A percentile compares a stretch with the other conserved stretches of the same genome.
phyloP scores from a whole-genome alignment of 306 rosid genomes.

The Trifolium fragiferum region DNA sequence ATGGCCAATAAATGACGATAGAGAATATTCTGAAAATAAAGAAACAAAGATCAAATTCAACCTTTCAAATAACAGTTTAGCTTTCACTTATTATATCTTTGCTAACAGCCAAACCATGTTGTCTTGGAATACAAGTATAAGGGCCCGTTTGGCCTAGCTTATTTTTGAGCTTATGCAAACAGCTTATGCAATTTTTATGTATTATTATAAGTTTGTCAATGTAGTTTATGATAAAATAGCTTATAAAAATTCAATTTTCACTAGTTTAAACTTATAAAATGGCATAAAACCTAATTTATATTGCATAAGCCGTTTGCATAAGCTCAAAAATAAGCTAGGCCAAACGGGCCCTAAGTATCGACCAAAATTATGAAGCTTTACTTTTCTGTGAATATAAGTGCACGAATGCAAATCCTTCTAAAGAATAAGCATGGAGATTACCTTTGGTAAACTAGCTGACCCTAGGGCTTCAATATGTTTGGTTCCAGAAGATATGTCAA shows the following conservation, averaged over 20 bases:
- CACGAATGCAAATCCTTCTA: constrained; percentile 23
- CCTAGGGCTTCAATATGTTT: constrained; percentile 60
- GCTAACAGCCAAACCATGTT: constrained; percentile 25
- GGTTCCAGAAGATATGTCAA: constrained; percentile 48
- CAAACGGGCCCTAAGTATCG: no score
- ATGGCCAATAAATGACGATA: constrained; percentile 20
- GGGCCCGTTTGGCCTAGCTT: no score
- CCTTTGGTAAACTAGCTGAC: constrained; percentile 69
- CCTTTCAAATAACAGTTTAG: constrained; percentile 7
- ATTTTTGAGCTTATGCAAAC: no score
- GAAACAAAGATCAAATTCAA: constrained; percentile 28
- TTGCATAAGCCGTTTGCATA: no score
- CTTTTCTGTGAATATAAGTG: constrained; percentile 19
- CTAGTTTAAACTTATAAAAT: no score
- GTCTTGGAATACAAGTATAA: constrained; percentile 1
- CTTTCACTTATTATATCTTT: constrained; percentile 11
- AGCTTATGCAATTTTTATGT: no score
- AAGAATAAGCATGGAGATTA: constrained; percentile 43
- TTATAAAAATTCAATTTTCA: no score
- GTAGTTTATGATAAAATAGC: no score
- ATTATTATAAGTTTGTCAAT: no score
- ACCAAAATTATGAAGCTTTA: constrained; percentile 32
- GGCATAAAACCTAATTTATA: no score
- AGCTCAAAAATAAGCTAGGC: no score
- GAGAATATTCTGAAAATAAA: background rate